A percentile compares a stretch with the other conserved stretches of the same genome.
Evolutionary conservation across 768 basidiomycete genomes (phyloP).

Genomic region (Suillus decipiens): DNA sequence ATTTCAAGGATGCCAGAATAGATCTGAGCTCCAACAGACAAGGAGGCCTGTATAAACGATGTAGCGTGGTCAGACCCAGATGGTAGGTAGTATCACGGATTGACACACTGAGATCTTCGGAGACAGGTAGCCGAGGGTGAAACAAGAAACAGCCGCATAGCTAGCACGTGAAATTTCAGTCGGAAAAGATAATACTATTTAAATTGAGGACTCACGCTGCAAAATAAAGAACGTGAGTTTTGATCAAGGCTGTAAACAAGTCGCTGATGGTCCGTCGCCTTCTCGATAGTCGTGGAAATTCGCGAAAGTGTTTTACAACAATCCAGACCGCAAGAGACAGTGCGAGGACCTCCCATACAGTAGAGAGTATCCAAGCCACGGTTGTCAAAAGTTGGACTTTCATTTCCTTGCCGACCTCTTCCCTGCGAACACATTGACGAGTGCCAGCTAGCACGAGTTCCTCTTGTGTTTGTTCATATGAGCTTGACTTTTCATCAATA

Average conservation of each 20-base stretch:
- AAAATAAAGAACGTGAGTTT: constrained; percentile 1
- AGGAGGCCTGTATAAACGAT: background rate
- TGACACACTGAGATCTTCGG: constrained; percentile 1
- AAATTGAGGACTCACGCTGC: background rate
- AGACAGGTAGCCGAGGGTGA: constrained; percentile 2
- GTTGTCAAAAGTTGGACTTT: background rate
- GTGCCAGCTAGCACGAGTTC: background rate
- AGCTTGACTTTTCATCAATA: background rate
- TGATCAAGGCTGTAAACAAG: background rate
- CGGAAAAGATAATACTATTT: background rate
- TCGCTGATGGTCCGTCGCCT: background rate
- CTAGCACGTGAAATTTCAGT: background rate
- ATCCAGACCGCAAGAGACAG: background rate
- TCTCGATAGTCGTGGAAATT: background rate
- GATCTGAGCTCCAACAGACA: background rate
- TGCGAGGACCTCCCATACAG: background rate
- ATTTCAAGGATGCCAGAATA: background rate
- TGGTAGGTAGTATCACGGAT: background rate
- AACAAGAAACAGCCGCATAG: constrained; percentile 2
- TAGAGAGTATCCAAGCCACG: background rate
- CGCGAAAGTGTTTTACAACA: background rate
- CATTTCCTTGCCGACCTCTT: background rate
- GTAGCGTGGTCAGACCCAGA: background rate
- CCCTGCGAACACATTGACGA: background rate
- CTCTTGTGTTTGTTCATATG: background rate